Evolutionary conservation across 2,329 filamentous ascomycete species (phyloP).

Genomic region (Cladosporium sp.): DNA sequence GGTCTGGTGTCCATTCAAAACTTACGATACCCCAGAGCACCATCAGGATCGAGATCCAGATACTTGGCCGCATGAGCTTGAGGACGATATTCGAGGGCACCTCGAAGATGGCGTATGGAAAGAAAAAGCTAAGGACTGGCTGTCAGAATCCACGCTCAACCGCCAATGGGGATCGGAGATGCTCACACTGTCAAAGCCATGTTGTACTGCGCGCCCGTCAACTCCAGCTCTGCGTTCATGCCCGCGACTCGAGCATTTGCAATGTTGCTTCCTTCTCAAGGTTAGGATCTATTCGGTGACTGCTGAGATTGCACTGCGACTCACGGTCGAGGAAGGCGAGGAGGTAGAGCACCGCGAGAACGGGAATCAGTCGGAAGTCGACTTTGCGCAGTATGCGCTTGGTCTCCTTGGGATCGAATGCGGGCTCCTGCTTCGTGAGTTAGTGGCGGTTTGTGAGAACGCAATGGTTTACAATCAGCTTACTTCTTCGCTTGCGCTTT

Average conservation of each 20-base stretch:
- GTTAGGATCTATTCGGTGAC: too few relatives aligned
- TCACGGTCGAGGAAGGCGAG: conserved; percentile 39
- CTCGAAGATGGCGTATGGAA: conserved; percentile 41
- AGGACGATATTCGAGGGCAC: conserved; percentile 38
- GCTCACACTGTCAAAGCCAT: conserved; percentile 27
- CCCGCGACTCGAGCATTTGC: conserved; percentile 33
- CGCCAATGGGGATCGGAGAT: not conserved
- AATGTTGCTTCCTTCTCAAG: conserved; percentile 1
- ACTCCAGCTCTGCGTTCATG: conserved; percentile 23
- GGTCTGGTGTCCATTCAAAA: conserved; percentile 30
- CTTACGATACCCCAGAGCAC: conserved; percentile 27
- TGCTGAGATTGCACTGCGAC: conserved; percentile 12
- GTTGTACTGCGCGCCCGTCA: conserved; percentile 18
- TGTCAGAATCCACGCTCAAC: not conserved
- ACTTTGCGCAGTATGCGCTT: conserved; percentile 44
- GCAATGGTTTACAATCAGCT: too few relatives aligned
- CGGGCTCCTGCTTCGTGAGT: not conserved
- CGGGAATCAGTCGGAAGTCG: conserved; percentile 44
- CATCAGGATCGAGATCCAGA: conserved; percentile 28
- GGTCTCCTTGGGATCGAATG: conserved; percentile 24
- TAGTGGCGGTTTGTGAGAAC: too few relatives aligned
- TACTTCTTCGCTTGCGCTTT: too few relatives aligned
- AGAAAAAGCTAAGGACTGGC: conserved; percentile 30
- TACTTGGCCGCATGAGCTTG: conserved; percentile 38
- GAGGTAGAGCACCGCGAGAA: conserved; percentile 39